phyloP scores from a whole-genome alignment of 805 yeast species.

The Candida ficus region DNA sequence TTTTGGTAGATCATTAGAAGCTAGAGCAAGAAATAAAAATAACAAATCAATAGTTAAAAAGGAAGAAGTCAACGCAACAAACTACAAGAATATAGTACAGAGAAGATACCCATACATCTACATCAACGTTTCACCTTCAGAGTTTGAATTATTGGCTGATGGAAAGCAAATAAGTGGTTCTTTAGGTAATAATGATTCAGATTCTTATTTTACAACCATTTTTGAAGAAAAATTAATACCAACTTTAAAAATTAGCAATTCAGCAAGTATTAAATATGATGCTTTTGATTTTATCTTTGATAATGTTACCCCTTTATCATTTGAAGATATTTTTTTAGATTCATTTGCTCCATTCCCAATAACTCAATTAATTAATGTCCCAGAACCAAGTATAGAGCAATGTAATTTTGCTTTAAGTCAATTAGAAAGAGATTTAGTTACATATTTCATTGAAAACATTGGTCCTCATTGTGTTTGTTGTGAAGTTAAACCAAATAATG shows the following conservation, averaged over 20 bases:
- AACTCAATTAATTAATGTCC: slow-evolving; percentile 12
- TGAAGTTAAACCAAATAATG: slow-evolving; percentile 22
- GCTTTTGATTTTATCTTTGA: slow-evolving; percentile 17
- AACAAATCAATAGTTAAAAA: neutral
- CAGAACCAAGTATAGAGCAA: slow-evolving; percentile 14
- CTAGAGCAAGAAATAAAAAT: slow-evolving; percentile 12
- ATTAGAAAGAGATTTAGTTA: slow-evolving; percentile 20
- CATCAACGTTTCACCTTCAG: slow-evolving; percentile 9
- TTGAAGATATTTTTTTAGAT: slow-evolving; percentile 19
- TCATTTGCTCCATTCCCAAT: slow-evolving; percentile 20
- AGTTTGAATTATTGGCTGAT: slow-evolving; percentile 3
- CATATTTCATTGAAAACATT: slow-evolving; percentile 31
- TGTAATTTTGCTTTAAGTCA: slow-evolving; percentile 10
- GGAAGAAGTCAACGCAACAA: neutral
- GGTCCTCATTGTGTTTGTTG: slow-evolving; percentile 37
- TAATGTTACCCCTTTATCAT: slow-evolving; percentile 9
- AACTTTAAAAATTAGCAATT: slow-evolving; percentile 7
- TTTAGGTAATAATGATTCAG: neutral
- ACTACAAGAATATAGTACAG: slow-evolving; percentile 7
- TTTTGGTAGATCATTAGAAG: slow-evolving; percentile 32
- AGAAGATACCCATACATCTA: slow-evolving; percentile 12
- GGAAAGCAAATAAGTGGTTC: slow-evolving; percentile 10
- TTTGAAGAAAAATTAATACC: slow-evolving; percentile 17
- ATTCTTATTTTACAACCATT: slow-evolving; percentile 3
- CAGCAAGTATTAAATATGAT: slow-evolving; percentile 5